Conservation (phyloP, 257 asterid genomes). For the Primulina tabacum region DNA sequence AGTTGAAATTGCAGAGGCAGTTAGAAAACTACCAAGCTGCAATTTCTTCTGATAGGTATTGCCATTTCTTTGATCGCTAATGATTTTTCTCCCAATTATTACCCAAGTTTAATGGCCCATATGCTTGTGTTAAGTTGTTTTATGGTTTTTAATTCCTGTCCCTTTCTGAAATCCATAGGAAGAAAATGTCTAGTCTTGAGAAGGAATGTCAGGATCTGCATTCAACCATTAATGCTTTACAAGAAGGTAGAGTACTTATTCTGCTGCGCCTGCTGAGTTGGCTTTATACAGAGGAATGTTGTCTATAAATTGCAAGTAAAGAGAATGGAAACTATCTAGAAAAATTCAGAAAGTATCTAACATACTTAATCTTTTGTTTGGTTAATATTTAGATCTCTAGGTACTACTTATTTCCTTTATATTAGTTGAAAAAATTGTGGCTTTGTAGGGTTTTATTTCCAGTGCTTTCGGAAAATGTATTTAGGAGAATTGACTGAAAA, state of each 20-base stretch:
- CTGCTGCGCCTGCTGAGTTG: background rate
- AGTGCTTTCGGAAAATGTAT: no score
- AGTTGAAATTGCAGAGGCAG: constrained; percentile 85
- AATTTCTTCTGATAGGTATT: constrained; percentile 71
- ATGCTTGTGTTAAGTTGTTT: background rate
- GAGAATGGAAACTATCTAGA: background rate
- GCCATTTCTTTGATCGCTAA: constrained; percentile 13
- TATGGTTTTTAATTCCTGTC: constrained; percentile 15
- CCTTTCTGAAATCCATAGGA: constrained; percentile 53
- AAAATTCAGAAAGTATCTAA: background rate
- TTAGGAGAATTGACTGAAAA: no score
- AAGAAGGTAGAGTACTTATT: constrained; percentile 59
- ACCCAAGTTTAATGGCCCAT: no score
- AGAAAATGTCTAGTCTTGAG: constrained; percentile 76
- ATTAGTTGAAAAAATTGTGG: constrained; percentile 14
- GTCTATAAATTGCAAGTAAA: constrained; percentile 5
- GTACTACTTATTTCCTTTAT: background rate
- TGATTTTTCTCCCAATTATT: background rate
- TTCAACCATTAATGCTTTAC: constrained; percentile 81
- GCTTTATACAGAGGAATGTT: background rate
- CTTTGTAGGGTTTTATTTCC: no score
- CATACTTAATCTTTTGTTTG: background rate
- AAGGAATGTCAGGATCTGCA: constrained; percentile 88
- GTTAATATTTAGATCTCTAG: background rate
- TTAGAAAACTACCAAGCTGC: constrained; percentile 71